Evolutionary conservation across 805 yeast species (phyloP).

Genomic region (Cyberlindnera japonica): DNA sequence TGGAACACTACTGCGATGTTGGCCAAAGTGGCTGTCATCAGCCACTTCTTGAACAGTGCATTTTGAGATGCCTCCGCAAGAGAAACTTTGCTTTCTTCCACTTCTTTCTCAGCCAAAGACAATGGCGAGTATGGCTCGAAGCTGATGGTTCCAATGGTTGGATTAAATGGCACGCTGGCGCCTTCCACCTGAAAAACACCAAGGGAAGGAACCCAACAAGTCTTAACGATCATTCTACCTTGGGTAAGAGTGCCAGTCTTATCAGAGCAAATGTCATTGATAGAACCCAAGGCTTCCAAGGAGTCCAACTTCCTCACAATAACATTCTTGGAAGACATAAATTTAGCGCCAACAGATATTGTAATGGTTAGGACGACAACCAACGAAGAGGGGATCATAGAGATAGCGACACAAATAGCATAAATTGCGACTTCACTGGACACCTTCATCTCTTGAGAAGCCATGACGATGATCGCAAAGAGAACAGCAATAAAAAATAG

Average conservation of each 20-base stretch:
- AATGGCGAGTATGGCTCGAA: constrained; percentile 21
- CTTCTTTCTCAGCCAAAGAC: constrained; percentile 21
- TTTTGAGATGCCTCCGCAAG: constrained; percentile 3
- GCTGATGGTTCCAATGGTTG: constrained; percentile 47
- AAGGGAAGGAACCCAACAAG: constrained; percentile 62
- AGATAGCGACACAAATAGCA: constrained; percentile 76
- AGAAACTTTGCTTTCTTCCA: constrained; percentile 6
- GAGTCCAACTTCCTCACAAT: constrained; percentile 76
- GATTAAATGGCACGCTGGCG: constrained; percentile 60
- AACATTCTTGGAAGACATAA: constrained; percentile 62
- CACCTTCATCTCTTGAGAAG: constrained; percentile 71
- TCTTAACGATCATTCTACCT: constrained; percentile 73
- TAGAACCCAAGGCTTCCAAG: constrained; percentile 74
- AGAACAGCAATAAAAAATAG: constrained; percentile 76
- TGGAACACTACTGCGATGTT: constrained; percentile 68
- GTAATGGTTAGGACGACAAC: constrained; percentile 82
- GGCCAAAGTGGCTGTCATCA: constrained; percentile 68
- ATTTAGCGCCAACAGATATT: constrained; percentile 79
- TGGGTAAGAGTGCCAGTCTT: constrained; percentile 81
- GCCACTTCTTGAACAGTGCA: constrained; percentile 40
- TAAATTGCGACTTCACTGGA: constrained; percentile 79
- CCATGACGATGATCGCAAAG: constrained; percentile 85
- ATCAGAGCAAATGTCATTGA: constrained; percentile 77
- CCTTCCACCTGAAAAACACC: constrained; percentile 56
- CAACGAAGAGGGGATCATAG: constrained; percentile 80